Evolutionary conservation across 169 alveolate genomes (phyloP).

Genomic region (Plasmodium gonderi): DNA sequence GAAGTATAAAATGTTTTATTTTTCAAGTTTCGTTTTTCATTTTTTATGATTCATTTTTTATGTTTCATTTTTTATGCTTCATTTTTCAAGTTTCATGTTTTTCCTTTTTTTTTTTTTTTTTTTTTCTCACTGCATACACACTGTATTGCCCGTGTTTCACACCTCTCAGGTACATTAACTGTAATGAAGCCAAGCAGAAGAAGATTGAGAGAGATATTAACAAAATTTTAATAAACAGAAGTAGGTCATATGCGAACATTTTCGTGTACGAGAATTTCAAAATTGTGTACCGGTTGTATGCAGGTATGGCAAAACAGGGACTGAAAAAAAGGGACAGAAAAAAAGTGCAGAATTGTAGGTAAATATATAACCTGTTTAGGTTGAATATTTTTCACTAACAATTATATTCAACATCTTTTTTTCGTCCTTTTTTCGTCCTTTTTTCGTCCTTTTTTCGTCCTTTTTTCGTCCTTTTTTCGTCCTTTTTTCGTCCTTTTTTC

Average conservation of each 20-base stretch:
- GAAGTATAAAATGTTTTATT: too few relatives aligned
- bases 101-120: neutral
- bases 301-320: slow-evolving; percentile 71
- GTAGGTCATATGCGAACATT: slow-evolving; percentile 90
- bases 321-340: neutral
- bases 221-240: slow-evolving; percentile 86
- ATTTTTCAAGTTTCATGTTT: neutral
- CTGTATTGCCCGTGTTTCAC: neutral
- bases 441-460: too few relatives aligned
- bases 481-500: too few relatives aligned
- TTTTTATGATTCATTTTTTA: too few relatives aligned
- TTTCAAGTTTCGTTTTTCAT: too few relatives aligned
- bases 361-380: too few relatives aligned
- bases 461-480: too few relatives aligned
- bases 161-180: slow-evolving; percentile 76
- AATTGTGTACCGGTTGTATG: slow-evolving; percentile 92
- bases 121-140: too few relatives aligned
- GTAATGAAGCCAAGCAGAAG: slow-evolving; percentile 80
- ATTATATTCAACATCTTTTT: too few relatives aligned
- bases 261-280: slow-evolving; percentile 91
- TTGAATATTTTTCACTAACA: too few relatives aligned
- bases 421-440: too few relatives aligned
- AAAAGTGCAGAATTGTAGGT: neutral
- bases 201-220: slow-evolving; percentile 84
- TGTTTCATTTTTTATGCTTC: too few relatives aligned